phyloP scores from a whole-genome alignment of 768 basidiomycete species.

The Phaeotremella skinneri region DNA sequence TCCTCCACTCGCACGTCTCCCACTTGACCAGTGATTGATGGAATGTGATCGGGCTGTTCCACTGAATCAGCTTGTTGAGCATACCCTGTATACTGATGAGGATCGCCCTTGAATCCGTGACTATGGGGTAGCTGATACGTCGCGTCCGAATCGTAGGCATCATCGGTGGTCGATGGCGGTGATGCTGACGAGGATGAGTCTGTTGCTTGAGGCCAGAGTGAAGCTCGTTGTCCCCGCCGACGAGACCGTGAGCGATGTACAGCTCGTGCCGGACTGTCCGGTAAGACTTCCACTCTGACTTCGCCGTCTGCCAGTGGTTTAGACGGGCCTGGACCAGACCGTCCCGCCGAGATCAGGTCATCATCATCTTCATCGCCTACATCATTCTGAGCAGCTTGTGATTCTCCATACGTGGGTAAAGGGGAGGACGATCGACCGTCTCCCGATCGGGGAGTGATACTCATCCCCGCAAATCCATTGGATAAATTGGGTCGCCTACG shows the following conservation, averaged over 20 bases:
- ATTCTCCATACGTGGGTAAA: not conserved
- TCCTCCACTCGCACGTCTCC: conserved; percentile 22
- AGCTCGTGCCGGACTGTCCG: not conserved
- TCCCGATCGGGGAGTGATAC: conserved; percentile 16
- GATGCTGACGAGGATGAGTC: conserved; percentile 20
- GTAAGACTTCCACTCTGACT: conserved; percentile 16
- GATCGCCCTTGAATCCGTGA: not conserved
- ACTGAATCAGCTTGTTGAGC: conserved; percentile 28
- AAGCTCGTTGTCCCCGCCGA: not conserved
- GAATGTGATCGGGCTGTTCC: conserved; percentile 13
- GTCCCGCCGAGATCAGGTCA: not conserved
- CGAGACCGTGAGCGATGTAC: conserved; percentile 5
- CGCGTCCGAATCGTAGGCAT: conserved; percentile 18
- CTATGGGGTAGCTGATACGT: conserved; percentile 10
- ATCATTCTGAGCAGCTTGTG: not conserved
- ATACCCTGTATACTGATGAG: conserved; percentile 4
- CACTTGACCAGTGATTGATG: not conserved
- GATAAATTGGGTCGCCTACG: conserved; percentile 34
- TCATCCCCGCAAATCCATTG: conserved; percentile 35
- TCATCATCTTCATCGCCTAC: conserved; percentile 15
- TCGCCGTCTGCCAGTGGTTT: conserved; percentile 6
- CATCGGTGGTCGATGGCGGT: conserved; percentile 12
- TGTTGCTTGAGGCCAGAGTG: not conserved
- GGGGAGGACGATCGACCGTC: not conserved
- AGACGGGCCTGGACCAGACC: not conserved